These are phyloP conservation scores for Botrytis fabae DNA, from an alignment of 2,329 filamentous ascomycete genomes.

Conservation along the genomic window DNA sequence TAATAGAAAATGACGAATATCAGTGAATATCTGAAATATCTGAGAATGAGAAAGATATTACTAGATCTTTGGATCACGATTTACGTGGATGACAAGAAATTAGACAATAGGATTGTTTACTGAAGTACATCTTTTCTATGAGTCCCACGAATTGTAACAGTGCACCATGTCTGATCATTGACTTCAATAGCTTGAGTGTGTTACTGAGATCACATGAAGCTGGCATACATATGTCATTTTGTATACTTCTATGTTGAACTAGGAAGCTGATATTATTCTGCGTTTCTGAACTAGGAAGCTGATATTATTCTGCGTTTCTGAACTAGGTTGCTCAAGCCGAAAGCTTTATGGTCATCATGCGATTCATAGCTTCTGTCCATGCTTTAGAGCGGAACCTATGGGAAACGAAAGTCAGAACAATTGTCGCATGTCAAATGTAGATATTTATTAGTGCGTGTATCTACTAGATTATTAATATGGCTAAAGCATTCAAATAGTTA, in stretches of 20 bases:
- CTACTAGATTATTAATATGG: too few species aligned
- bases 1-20: too few species aligned
- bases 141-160: fast-evolving
- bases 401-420: background rate
- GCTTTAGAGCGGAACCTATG: background rate
- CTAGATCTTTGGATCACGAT: too few species aligned
- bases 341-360: background rate
- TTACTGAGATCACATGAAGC: background rate
- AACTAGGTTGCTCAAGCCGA: fast-evolving
- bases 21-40: too few species aligned
- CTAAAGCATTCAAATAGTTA: background rate
- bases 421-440: too few species aligned
- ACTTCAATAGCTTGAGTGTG: fast-evolving
- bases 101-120: background rate
- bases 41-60: too few species aligned
- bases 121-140: background rate
- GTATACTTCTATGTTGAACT: background rate
- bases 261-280: background rate
- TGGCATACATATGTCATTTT: too few species aligned
- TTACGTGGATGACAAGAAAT: background rate
- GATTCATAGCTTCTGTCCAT: fast-evolving
- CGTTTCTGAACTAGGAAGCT: background rate
- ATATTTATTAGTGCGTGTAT: too few species aligned
- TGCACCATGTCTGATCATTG: background rate
- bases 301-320: too few species aligned